A percentile compares a stretch with the other conserved stretches of the same genome.
These are phyloP conservation scores for Knoxia roxburghii DNA, from an alignment of 257 asterid species.

Conservation along the genomic window DNA sequence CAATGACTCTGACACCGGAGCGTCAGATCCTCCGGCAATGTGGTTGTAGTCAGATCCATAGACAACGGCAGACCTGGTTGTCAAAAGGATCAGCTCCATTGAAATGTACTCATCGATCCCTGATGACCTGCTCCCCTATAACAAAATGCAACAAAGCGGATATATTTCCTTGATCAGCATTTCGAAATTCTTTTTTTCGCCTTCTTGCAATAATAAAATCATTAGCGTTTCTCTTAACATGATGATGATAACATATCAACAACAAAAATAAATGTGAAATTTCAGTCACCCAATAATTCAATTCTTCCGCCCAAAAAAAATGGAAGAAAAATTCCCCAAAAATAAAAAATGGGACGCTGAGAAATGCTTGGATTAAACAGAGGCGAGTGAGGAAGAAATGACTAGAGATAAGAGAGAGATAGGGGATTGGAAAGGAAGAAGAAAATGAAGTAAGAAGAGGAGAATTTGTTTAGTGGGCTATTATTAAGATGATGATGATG, in stretches of 20 bases:
- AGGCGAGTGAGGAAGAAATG: neutral
- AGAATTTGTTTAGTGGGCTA: neutral
- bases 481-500: neutral
- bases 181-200: neutral
- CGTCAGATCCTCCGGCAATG: constrained; percentile 53
- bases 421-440: constrained; percentile 22
- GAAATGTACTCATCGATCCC: constrained; percentile 51
- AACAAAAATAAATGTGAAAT: too few species aligned
- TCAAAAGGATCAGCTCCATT: constrained; percentile 58
- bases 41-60: constrained; percentile 58
- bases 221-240: neutral
- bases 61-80: constrained; percentile 68
- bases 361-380: neutral
- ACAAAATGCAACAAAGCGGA: constrained; percentile 83
- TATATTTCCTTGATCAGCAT: constrained; percentile 86
- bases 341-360: neutral
- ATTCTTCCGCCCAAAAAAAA: neutral
- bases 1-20: constrained; percentile 48
- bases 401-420: constrained; percentile 21
- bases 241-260: neutral
- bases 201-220: too few species aligned
- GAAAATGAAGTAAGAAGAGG: constrained; percentile 2
- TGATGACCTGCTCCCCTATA: constrained; percentile 42
- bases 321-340: neutral
- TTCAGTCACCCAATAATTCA: neutral